A percentile compares a stretch with the other conserved stretches of the same genome.
Evolutionary conservation across 2,329 filamentous ascomycete genomes (phyloP).

Genomic region (Calonectria honghensis): DNA sequence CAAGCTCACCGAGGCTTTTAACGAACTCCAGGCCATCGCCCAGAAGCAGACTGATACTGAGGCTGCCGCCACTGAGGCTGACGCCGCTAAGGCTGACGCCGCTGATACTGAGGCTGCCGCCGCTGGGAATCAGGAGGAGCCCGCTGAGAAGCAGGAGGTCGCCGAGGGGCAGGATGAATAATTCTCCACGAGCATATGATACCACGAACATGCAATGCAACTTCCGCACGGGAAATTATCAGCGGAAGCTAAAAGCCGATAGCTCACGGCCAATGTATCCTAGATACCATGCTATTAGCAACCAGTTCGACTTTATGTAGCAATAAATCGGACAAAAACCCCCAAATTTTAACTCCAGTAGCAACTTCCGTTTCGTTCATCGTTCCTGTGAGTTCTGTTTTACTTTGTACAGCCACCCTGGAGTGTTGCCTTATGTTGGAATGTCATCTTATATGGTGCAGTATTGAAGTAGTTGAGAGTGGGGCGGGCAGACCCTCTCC

Average conservation of each 20-base stretch:
- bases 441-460: too few relatives aligned
- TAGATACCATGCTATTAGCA: neutral
- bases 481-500: too few relatives aligned
- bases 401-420: neutral
- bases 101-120: too few relatives aligned
- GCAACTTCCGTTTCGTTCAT: neutral
- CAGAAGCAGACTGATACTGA: neutral
- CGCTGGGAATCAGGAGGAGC: neutral
- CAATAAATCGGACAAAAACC: neutral
- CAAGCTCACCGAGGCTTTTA: conserved; percentile 13
- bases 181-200: neutral
- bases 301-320: neutral
- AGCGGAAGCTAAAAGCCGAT: neutral
- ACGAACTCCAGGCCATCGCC: neutral
- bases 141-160: neutral
- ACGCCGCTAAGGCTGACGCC: too few relatives aligned
- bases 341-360: neutral
- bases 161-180: neutral
- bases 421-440: neutral
- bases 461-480: too few relatives aligned
- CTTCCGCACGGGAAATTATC: neutral
- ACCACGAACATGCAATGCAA: neutral
- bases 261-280: neutral
- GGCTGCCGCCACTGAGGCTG: neutral
- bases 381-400: too few relatives aligned